Base-by-base conservation (phyloP, 1,284 basidiomycete genomes). In the Grifola frondosa region DNA sequence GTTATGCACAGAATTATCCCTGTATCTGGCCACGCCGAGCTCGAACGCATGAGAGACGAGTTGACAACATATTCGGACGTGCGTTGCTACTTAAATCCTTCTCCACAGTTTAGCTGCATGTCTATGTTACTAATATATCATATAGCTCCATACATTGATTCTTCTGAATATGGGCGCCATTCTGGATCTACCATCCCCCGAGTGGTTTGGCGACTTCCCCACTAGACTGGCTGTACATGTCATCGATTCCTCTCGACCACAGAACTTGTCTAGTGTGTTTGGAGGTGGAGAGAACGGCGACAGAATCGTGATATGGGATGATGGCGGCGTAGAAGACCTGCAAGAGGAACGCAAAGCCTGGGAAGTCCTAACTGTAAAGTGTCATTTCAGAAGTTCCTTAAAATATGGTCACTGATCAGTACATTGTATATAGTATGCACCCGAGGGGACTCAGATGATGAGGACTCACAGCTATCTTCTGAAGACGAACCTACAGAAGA, bases 151-250 rank as follows among this genome's bases (percentile, higher is more conserved):
- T 57, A 92, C 92, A 1, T 76, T 99, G 36, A 82, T 99, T 39
- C 77, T 99, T 32, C 67, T 99, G 37, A 97, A 97, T 55, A 88
- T 99, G 66, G 97, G 97, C 30, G 84, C 87, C 2, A 81, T 96
- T 38, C 76, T 94, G 25, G 90, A 96, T 51, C 74, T 99, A 6
- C 80, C 90, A 1, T 78, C 79, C 2, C 60, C 72, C 5, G 75
- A 78, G 24, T 90, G 86, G 85, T 88, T 91, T 62, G 88, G 87
- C 12, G 76, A 80, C 36, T 87, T 88, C 58, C 59, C 70, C 30
- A 58, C 69, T 4, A 69, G 71, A 52, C 71, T 86, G 22, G 81
- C 78, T 15, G 78, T 94, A 22, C 97, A 99, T 69, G 83, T 99
- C 57, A 90, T 99, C 65, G 97, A 99, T 66, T 91, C 94, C 7